Evolutionary conservation across 352 stramenopile genomes (phyloP).

Genomic region (Globisporangium barbulae): DNA sequence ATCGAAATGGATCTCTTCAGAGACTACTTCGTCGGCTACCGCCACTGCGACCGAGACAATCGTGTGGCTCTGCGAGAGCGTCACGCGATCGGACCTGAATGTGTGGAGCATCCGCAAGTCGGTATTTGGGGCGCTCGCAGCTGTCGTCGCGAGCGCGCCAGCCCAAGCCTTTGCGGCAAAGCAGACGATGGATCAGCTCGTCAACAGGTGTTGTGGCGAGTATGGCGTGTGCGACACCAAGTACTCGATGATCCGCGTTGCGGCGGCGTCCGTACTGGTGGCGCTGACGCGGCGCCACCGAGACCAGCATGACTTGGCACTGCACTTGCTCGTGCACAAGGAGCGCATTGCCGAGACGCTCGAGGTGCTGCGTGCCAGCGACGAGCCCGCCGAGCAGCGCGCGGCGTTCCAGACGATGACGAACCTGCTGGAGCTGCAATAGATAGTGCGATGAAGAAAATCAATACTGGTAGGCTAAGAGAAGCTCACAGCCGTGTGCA

Average conservation of each 20-base stretch:
- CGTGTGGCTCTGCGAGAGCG: conserved; percentile 45
- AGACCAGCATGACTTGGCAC: conserved; percentile 28
- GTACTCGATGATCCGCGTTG: conserved; percentile 69
- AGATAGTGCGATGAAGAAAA: background rate
- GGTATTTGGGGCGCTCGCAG: conserved; percentile 39
- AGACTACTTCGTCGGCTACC: background rate
- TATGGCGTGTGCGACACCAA: conserved; percentile 62
- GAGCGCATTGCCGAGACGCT: conserved; percentile 42
- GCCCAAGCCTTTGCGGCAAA: conserved; percentile 18
- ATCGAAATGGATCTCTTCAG: background rate
- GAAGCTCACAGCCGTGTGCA: background rate
- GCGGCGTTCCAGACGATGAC: conserved; percentile 47
- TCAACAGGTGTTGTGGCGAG: conserved; percentile 45
- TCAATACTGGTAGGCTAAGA: background rate
- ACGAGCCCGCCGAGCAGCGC: conserved; percentile 65
- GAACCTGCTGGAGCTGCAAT: conserved; percentile 30
- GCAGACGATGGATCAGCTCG: conserved; percentile 29
- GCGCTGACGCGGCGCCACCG: conserved; percentile 37
- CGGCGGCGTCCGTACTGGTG: conserved; percentile 44
- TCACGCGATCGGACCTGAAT: conserved; percentile 36
- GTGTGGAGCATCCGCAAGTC: conserved; percentile 69
- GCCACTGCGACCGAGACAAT: conserved; percentile 29
- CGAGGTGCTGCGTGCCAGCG: conserved; percentile 40
- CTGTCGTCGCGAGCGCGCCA: conserved; percentile 33
- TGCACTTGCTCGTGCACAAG: conserved; percentile 45